These are phyloP conservation scores for Barnettozyma populi DNA, from an alignment of 805 yeast genomes.

Conservation along the genomic window DNA sequence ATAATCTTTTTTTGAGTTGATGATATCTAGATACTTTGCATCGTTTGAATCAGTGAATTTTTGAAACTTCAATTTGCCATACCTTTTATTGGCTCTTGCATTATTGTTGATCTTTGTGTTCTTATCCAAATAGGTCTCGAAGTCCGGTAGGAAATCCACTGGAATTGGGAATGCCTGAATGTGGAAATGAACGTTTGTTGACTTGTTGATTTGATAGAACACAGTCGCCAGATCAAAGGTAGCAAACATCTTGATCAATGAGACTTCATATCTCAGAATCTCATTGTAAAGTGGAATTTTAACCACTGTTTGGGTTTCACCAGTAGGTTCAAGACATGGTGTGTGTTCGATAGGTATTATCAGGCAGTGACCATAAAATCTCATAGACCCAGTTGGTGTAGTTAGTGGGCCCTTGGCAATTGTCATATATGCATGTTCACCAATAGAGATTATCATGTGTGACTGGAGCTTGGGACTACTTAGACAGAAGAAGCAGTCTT, in stretches of 20 bases:
- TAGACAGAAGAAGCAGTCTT: conserved; percentile 74
- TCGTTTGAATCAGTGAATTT: conserved; percentile 26
- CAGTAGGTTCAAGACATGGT: conserved; percentile 35
- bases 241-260: conserved; percentile 43
- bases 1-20: conserved; percentile 27
- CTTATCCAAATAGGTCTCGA: conserved; percentile 41
- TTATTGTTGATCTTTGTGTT: conserved; percentile 43
- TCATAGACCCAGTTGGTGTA: conserved; percentile 39
- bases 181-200: conserved; percentile 66
- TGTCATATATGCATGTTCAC: conserved; percentile 59
- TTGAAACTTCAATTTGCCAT: conserved; percentile 39
- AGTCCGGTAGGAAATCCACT: conserved; percentile 34
- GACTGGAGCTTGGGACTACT: conserved; percentile 72
- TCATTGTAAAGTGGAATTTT: conserved; percentile 39
- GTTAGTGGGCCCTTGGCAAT: conserved; percentile 85
- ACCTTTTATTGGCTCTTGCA: conserved; percentile 30
- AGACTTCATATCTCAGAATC: conserved; percentile 38
- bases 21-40: conserved; percentile 23
- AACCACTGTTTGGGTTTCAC: conserved; percentile 16
- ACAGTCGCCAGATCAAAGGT: conserved; percentile 45
- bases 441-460: conserved; percentile 78
- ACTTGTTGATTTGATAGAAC: conserved; percentile 64
- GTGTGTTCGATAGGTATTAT: conserved; percentile 75
- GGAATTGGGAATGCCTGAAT: conserved; percentile 73
- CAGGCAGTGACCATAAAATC: conserved; percentile 76